phyloP scores from a whole-genome alignment of 2,329 filamentous ascomycete species.

The Chaetomiaceae sp. region DNA sequence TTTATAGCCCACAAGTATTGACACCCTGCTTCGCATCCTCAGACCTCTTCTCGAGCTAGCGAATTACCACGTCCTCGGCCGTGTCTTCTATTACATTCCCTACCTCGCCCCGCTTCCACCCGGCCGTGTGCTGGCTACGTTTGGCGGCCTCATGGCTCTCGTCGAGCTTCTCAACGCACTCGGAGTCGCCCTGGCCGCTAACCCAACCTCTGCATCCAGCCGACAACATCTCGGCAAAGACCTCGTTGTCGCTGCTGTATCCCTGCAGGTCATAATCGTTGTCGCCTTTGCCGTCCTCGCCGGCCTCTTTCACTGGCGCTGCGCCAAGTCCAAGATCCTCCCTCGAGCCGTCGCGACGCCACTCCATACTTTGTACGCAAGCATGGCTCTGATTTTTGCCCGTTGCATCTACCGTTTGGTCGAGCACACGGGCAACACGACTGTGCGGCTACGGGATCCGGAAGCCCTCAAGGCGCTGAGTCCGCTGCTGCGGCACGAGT shows the following conservation, averaged over 20 bases:
- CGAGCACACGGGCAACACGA: conserved; percentile 43
- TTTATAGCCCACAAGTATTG: too few relatives aligned
- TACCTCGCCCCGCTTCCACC: conserved; percentile 53
- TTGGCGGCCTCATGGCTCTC: conserved; percentile 42
- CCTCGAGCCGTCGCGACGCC: conserved; percentile 21
- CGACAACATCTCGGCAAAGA: conserved; percentile 34
- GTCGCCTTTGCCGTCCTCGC: conserved; percentile 38
- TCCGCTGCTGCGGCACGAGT: conserved; percentile 40
- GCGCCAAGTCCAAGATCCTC: conserved; percentile 20
- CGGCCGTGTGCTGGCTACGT: conserved; percentile 41
- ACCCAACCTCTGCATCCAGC: conserved; percentile 28
- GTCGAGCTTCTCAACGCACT: conserved; percentile 46
- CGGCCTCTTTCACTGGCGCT: conserved; percentile 42
- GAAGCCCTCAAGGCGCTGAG: conserved; percentile 30
- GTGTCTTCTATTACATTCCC: conserved; percentile 59
- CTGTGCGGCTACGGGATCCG: conserved; percentile 32
- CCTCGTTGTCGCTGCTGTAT: conserved; percentile 40
- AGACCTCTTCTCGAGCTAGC: conserved; percentile 58
- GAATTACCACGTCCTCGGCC: conserved; percentile 61
- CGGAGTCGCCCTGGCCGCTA: conserved; percentile 39
- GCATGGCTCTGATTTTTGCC: conserved; percentile 41
- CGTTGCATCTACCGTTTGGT: conserved; percentile 48
- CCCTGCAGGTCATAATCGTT: conserved; percentile 43
- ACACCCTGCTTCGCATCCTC: neutral
- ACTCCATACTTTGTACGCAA: conserved; percentile 41